phyloP scores from a whole-genome alignment of 495 filamentous ascomycete genomes.

The Podospora australis region DNA sequence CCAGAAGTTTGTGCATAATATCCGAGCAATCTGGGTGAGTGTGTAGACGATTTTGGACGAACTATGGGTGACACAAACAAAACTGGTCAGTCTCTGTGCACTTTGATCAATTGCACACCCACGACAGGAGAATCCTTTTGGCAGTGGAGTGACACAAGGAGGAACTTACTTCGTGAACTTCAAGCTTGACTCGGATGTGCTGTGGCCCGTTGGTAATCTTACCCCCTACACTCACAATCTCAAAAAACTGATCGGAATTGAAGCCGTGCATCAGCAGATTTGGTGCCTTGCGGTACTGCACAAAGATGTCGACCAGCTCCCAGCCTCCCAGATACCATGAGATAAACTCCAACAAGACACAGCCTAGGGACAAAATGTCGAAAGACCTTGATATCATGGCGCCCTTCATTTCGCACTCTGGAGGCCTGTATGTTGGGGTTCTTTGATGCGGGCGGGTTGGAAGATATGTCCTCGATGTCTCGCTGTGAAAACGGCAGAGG shows the following conservation, averaged over 20 bases:
- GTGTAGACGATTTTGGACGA: background rate
- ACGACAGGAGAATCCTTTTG: too few relatives aligned
- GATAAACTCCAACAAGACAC: constrained; percentile 22
- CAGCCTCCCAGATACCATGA: constrained; percentile 22
- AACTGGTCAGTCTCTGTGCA: background rate
- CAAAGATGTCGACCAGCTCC: constrained; percentile 2
- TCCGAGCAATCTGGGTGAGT: background rate
- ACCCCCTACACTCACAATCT: too few relatives aligned
- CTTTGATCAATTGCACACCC: background rate
- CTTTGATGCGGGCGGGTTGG: background rate
- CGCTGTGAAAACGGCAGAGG: background rate
- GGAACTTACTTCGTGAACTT: constrained; percentile 1
- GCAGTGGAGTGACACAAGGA: too few relatives aligned
- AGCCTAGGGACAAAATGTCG: constrained; percentile 25
- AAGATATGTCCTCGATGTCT: constrained; percentile 5
- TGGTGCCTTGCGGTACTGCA: background rate
- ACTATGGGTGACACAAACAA: too few relatives aligned
- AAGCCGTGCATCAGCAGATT: background rate
- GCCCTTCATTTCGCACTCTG: constrained; percentile 9
- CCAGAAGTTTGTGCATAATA: background rate
- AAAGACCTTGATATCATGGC: background rate
- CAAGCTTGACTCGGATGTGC: background rate
- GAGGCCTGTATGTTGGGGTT: constrained; percentile 11
- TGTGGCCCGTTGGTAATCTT: too few relatives aligned
- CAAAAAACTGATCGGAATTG: background rate